Evolutionary conservation across 1,284 basidiomycete genomes (phyloP).

Genomic region (Paramarasmius palmivorus): DNA sequence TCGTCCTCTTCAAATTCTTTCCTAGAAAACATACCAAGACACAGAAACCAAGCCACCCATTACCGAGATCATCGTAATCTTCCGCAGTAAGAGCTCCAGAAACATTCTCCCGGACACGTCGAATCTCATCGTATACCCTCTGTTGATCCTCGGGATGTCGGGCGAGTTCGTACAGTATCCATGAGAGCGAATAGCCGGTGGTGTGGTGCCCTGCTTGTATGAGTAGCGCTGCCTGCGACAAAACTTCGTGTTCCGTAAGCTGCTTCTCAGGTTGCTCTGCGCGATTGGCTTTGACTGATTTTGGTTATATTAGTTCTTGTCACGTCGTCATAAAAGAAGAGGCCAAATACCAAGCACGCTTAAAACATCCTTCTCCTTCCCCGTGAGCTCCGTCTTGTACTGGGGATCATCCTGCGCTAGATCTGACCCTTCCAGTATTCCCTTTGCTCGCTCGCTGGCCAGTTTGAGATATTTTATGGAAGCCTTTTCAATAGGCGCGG

Average conservation of each 20-base stretch:
- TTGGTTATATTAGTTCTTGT: background rate
- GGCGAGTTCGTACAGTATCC: slow-evolving; percentile 26
- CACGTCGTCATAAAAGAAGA: too few species aligned
- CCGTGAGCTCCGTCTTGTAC: background rate
- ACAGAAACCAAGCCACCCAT: slow-evolving; percentile 7
- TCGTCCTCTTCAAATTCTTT: too few species aligned
- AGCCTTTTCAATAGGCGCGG: too few species aligned
- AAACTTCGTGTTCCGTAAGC: slow-evolving; percentile 25
- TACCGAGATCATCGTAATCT: slow-evolving; percentile 16
- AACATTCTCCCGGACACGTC: background rate
- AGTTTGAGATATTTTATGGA: too few species aligned
- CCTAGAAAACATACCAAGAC: slow-evolving; percentile 12
- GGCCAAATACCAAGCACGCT: slow-evolving; percentile 23
- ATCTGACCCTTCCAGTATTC: background rate
- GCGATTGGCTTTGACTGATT: slow-evolving; percentile 20
- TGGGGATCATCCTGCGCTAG: background rate
- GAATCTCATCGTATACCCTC: slow-evolving; percentile 20
- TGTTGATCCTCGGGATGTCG: slow-evolving; percentile 23
- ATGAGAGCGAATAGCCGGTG: slow-evolving; percentile 22
- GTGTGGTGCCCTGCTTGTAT: slow-evolving; percentile 25
- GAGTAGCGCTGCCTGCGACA: slow-evolving; percentile 21
- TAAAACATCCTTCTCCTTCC: slow-evolving; percentile 22
- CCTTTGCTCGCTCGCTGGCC: too few species aligned
- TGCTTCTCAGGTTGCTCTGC: slow-evolving; percentile 17
- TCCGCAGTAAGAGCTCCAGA: background rate